A percentile compares a stretch with the other conserved stretches of the same genome.
Evolutionary conservation across 1,139 yeast species (phyloP).

Genomic region (Suhomyces kunorum): DNA sequence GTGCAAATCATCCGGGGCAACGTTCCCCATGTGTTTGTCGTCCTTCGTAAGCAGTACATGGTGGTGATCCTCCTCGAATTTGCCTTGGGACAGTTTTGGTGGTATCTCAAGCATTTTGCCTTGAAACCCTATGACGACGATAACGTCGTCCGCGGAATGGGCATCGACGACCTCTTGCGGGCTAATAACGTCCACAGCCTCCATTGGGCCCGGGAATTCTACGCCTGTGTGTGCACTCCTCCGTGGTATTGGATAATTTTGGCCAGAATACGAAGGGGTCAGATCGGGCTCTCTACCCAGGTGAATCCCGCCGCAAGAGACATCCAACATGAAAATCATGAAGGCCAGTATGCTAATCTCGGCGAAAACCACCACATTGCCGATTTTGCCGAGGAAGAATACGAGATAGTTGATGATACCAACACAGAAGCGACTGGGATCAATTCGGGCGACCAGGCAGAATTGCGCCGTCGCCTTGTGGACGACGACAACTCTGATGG

Average conservation of each 20-base stretch:
- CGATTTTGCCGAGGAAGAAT: not conserved
- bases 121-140: slow-evolving; percentile 25
- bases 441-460: not conserved
- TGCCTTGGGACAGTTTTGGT: slow-evolving; percentile 41
- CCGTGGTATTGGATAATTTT: slow-evolving; percentile 41
- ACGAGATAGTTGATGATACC: not conserved
- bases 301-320: no score
- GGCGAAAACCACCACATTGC: no score
- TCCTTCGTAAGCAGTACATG: slow-evolving; percentile 5
- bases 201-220: slow-evolving; percentile 9
- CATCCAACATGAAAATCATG: not conserved
- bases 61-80: slow-evolving; percentile 22
- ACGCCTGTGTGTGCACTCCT: slow-evolving; percentile 28
- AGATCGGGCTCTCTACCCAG: no score
- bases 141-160: slow-evolving; percentile 17
- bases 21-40: not conserved
- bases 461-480: no score
- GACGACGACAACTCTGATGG: no score
- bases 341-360: no score
- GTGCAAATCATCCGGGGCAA: slow-evolving; percentile 4
- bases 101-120: slow-evolving; percentile 33
- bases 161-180: not conserved
- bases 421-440: not conserved
- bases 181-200: not conserved
- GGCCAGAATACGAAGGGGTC: not conserved